Evolutionary conservation across 352 stramenopile species (phyloP), one percentile per base, ranked within the genome.

Genomic region (Pythium monospermum): DNA sequence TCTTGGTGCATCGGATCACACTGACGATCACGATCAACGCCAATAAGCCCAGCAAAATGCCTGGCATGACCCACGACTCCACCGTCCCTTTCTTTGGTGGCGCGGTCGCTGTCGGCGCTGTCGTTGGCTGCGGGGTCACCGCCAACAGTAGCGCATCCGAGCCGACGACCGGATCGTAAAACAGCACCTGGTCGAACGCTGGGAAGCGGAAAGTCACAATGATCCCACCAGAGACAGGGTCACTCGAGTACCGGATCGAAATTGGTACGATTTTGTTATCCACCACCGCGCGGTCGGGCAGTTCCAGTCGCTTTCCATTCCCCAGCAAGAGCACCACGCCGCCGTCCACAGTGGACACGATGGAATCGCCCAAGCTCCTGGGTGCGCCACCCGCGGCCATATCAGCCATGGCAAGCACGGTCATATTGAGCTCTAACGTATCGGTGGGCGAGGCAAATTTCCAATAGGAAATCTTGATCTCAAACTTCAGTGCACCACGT

Each of bases 1-100:
- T 46, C 26, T 59, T 59, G 42, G 6, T 30, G 52, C 52, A 59
- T 22, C 47, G 42, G 36, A 53, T 13, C 10, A 53, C 37, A 21
- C 42, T 53, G 32, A 53, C 42, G 18, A 59, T 4, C 1, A 53
- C 13, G 0, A 47, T 15, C 26, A 48, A 18, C 4, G 25, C 42
- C 10, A 59, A 18, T 2, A 59, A 33, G 25, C 43, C 52, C 10
- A 53, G 21, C 19, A 59, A 27, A 15, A 59, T n/a, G 8, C 35
- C 44, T 0, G 21, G 28, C 19, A 40, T 30, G 19, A 40, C 44
- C 52, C 52, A 53, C 42, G 52, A 59, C 1, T 37, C 42, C 6
- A 46, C 33, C 4, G 47, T 21, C 1, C 49, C 12, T 27, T 44
- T 42, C 5, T 10, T 27, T 31, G 23, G 23, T 11, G n/a, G 21